These are phyloP conservation scores for Cyclostephanos invisitatus DNA, from an alignment of 108 stramenopile genomes.

Conservation along the genomic window DNA sequence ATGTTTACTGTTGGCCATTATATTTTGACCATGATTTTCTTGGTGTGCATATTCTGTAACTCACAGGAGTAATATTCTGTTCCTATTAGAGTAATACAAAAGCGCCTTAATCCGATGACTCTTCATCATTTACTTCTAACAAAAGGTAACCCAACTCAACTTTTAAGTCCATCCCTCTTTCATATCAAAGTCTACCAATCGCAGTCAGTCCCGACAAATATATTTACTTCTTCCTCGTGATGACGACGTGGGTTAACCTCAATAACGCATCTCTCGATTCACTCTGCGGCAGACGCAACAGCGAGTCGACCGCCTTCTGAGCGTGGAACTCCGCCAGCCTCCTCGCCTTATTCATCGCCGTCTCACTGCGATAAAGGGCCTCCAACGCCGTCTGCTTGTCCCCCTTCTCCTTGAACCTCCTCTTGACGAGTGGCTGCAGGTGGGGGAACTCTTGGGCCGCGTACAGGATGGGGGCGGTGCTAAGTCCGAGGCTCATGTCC, in stretches of 20 bases:
- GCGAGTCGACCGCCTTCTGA: conserved; percentile 84
- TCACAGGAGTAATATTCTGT: too few species aligned
- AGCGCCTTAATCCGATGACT: too few species aligned
- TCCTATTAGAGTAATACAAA: too few species aligned
- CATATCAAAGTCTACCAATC: too few species aligned
- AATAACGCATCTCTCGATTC: conserved; percentile 88
- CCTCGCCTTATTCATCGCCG: conserved; percentile 88
- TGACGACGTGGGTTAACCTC: conserved; percentile 86
- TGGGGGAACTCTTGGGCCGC: conserved; percentile 86
- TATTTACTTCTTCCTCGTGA: conserved; percentile 94
- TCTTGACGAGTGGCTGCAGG: conserved; percentile 83
- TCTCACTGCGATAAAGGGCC: conserved; percentile 75
- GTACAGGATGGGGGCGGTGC: conserved; percentile 96
- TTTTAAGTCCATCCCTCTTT: too few species aligned
- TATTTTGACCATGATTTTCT: too few species aligned
- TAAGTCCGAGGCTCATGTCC: conserved; percentile 87
- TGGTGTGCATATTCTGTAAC: too few species aligned
- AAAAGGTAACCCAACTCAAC: too few species aligned
- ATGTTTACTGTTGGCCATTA: too few species aligned
- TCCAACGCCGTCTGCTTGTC: conserved; percentile 89
- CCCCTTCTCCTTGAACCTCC: conserved; percentile 93
- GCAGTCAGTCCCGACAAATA: too few species aligned
- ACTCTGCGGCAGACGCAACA: conserved; percentile 84
- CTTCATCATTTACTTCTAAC: too few species aligned
- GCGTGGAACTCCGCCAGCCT: conserved; percentile 90